Base-by-base conservation (phyloP, 495 filamentous ascomycete species). In the Cercophora sp. region DNA sequence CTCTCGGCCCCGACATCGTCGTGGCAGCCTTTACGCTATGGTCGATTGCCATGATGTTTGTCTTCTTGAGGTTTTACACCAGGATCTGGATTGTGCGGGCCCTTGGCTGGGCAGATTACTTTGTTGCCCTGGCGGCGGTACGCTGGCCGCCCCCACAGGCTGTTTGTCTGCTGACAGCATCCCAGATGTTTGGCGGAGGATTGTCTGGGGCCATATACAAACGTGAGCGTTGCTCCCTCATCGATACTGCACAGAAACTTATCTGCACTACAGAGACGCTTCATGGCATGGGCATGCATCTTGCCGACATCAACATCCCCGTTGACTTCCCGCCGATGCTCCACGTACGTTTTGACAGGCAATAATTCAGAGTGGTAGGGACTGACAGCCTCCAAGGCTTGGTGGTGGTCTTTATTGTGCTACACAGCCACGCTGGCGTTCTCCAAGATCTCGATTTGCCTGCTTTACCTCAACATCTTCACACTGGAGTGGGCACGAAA, bases 401-500 rank as follows among this genome's bases (percentile, higher is more conserved):
- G 48, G 41, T 64, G 62, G 56, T 57, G 54, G 43, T 48, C 59
- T 10, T 20, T 64, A 11, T 18, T 67, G 3, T 24, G 18, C 5
- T 64, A 67, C 50, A 19, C 40, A 27, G 24, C 58, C 13, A 48
- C 49, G 20, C n/a, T 67, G 11, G 34, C 34, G 18, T 25, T 67
- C 24, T 60, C 55, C 49, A 67, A 64, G 32, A 54, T 56, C 6
- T 66, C 61, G 10, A 64, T 66, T 39, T 60, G 56, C 45, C 43
- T 64, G 13, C 50, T 67, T 24, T 67, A 62, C 29, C 54, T 67
- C 32, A 60, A 23, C 19, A 60, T 67, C 31, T 67, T 67, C 52
- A 60, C 59, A 9, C 25, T 62, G 6, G 51, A 58, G 26, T 64
- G 54, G 55, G 50, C 53, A 8, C 53, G 59, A 1, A 48, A 39